Evolutionary conservation across 1,139 yeast species (phyloP), one percentile per base, ranked within the genome.

Genomic region (Diutina mesorugosa): DNA sequence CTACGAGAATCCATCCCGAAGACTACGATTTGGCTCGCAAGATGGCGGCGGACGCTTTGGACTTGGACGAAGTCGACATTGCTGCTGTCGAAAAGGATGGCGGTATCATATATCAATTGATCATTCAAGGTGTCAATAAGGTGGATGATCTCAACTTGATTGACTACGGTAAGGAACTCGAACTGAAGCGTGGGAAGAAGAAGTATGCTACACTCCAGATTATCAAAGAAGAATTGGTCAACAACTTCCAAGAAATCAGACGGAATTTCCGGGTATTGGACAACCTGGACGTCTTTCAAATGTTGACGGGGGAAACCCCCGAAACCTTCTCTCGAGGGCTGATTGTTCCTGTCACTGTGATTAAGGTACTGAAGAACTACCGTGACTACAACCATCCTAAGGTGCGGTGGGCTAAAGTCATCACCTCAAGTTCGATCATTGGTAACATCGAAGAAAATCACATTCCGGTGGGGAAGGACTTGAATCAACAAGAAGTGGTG

Each of bases 11-110:
- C 54, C 99, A 93, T 65, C 99, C 99, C 4, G 98, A 95, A 70
- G 99, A 93, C 70, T 93, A 93, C 67, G 96, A 89, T 60, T 78
- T 93, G 63, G 98, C 98, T 1, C 83, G 95, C 58, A 93, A 93
- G 67, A 91, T 93, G 90, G 98, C 98, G 9, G 95, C 97, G 2
- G 99, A 93, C 74, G 98, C 99, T 1, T 77, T 93, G 61, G 99
- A 95, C 65, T 79, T 90, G 62, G 97, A 91, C 65, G 99, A 95
- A 65, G 98, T 91, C 70, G 97, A 91, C 64, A 79, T 89, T 66
- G 89, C 85, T 3, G 95, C 86, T 58, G 76, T 86, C 60, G 95
- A 88, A 63, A 78, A 74, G 60, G 80, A 76, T 61, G 95, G 96
- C 58, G 97, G 96, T 54, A 90, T 91, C 12, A 86, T 93, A 59